These are phyloP conservation scores for Trichoderma orchidacearum DNA, from an alignment of 495 filamentous ascomycete species.

Conservation along the genomic window DNA sequence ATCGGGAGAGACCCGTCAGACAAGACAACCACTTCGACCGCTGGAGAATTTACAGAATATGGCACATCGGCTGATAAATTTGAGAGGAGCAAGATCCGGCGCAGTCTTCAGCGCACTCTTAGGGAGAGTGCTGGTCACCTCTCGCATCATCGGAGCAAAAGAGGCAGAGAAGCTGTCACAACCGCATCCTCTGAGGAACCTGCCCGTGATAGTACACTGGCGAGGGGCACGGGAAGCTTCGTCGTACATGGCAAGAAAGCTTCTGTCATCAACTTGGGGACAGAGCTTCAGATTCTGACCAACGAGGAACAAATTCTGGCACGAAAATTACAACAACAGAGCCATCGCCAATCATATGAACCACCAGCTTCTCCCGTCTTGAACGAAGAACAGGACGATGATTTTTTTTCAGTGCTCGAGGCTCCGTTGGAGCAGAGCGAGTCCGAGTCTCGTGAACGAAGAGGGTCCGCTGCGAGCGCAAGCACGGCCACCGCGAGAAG, in stretches of 20 bases:
- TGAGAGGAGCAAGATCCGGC: constrained; percentile 54
- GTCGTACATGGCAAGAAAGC: constrained; percentile 97
- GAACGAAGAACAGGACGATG: constrained; percentile 12
- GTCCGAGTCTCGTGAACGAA: constrained; percentile 22
- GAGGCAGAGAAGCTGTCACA: constrained; percentile 60
- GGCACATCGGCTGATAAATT: constrained; percentile 14
- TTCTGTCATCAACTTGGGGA: constrained; percentile 85
- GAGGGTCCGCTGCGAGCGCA: constrained; percentile 38
- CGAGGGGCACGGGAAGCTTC: constrained; percentile 73
- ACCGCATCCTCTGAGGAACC: constrained; percentile 50
- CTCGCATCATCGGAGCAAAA: constrained; percentile 55
- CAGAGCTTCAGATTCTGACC: constrained; percentile 73
- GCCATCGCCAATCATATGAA: constrained; percentile 8
- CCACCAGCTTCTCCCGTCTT: constrained; percentile 13
- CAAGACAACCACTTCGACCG: constrained; percentile 10
- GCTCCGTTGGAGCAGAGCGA: constrained; percentile 16
- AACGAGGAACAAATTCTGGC: constrained; percentile 58
- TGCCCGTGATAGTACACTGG: constrained; percentile 49
- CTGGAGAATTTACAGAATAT: constrained; percentile 16
- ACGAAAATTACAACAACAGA: constrained; percentile 18
- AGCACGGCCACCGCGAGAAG: constrained; percentile 42
- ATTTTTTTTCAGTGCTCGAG: constrained; percentile 15
- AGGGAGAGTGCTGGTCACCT: constrained; percentile 59
- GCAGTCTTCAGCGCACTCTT: constrained; percentile 88
- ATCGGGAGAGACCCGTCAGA: constrained; percentile 18